phyloP scores from a whole-genome alignment of 1,284 basidiomycete species.

The Vanrija sp. region DNA sequence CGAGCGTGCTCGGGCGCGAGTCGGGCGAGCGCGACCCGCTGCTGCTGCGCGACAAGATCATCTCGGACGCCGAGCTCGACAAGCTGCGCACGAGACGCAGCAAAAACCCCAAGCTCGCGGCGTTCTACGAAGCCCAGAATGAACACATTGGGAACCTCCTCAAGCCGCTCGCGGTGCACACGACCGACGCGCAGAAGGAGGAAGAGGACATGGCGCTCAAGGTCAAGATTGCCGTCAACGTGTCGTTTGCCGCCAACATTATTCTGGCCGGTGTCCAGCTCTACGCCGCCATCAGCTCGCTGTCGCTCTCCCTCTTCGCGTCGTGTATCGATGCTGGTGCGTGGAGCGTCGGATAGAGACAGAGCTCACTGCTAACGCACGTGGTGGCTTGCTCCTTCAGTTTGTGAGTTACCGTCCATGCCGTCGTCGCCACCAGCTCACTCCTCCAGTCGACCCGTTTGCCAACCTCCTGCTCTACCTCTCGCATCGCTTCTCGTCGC shows the following conservation, averaged over 20 bases:
- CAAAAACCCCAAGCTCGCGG: slow-evolving; percentile 42
- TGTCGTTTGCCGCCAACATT: slow-evolving; percentile 74
- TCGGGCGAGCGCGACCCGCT: slow-evolving; percentile 50
- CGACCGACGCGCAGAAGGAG: slow-evolving; percentile 33
- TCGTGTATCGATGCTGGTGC: slow-evolving; percentile 74
- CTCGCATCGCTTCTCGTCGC: slow-evolving; percentile 69
- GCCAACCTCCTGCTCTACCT: slow-evolving; percentile 82
- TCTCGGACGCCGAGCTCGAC: slow-evolving; percentile 45
- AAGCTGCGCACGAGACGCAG: slow-evolving; percentile 21
- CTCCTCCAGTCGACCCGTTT: slow-evolving; percentile 64
- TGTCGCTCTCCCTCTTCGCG: slow-evolving; percentile 78
- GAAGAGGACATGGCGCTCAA: slow-evolving; percentile 48
- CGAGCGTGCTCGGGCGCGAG: slow-evolving; percentile 33
- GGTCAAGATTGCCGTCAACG: slow-evolving; percentile 83
- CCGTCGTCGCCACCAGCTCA: no score
- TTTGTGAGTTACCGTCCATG: slow-evolving; percentile 17
- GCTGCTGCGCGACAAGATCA: slow-evolving; percentile 44
- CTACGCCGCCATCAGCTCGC: slow-evolving; percentile 75
- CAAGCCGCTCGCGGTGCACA: slow-evolving; percentile 74
- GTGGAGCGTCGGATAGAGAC: neutral
- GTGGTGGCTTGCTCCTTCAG: slow-evolving; percentile 7
- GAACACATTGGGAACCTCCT: slow-evolving; percentile 76
- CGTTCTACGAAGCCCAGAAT: slow-evolving; percentile 80
- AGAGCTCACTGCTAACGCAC: neutral
- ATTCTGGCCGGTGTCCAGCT: slow-evolving; percentile 55